phyloP scores from a whole-genome alignment of 2,329 filamentous ascomycete species.

The Phoma sp. region DNA sequence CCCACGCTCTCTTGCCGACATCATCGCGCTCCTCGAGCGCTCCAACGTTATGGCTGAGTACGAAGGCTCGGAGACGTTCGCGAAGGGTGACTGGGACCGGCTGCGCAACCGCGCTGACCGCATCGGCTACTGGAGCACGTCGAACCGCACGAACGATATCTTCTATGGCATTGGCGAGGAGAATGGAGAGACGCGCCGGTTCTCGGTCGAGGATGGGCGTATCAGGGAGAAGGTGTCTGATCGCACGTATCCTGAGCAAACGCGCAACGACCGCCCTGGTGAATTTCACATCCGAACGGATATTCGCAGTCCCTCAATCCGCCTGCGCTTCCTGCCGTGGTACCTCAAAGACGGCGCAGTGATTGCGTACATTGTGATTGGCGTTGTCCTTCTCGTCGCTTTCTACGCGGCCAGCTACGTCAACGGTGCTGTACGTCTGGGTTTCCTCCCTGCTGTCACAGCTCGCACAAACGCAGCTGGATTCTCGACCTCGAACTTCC shows the following conservation, averaged over 20 bases:
- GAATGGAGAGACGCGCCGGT: constrained; percentile 59
- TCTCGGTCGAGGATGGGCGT: constrained; percentile 58
- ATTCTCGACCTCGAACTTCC: constrained; percentile 87
- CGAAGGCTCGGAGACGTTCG: constrained; percentile 69
- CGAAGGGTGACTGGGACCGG: constrained; percentile 60
- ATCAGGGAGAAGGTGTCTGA: constrained; percentile 55
- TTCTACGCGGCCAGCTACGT: constrained; percentile 82
- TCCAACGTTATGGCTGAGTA: constrained; percentile 82
- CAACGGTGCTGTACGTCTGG: constrained; percentile 68
- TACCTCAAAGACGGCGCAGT: constrained; percentile 73
- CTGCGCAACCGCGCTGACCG: constrained; percentile 68
- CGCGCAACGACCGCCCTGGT: constrained; percentile 31
- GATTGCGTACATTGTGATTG: constrained; percentile 65
- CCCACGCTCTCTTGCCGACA: constrained; percentile 79
- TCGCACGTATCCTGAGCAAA: constrained; percentile 20
- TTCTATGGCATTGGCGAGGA: constrained; percentile 83
- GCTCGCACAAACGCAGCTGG: constrained; percentile 66
- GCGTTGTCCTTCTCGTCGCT: constrained; percentile 49
- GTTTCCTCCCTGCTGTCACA: constrained; percentile 74
- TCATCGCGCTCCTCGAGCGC: constrained; percentile 78
- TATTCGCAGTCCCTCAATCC: constrained; percentile 60
- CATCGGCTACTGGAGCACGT: constrained; percentile 86
- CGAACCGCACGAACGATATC: constrained; percentile 67
- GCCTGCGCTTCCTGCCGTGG: constrained; percentile 78
- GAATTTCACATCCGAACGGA: constrained; percentile 59